These are phyloP conservation scores for Fusarium sp. DNA, from an alignment of 2,329 filamentous ascomycete species.

Conservation along the genomic window DNA sequence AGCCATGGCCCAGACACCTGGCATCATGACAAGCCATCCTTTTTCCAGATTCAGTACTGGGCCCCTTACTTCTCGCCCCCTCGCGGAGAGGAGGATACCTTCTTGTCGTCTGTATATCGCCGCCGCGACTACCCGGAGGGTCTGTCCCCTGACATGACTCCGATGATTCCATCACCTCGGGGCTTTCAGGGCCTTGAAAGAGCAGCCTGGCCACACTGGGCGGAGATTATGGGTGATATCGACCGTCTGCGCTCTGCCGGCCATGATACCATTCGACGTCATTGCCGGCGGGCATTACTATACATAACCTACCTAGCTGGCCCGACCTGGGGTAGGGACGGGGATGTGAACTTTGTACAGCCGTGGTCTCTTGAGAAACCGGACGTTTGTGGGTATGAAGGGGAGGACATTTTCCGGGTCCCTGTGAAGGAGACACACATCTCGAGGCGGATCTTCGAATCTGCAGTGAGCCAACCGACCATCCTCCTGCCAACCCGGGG, in stretches of 20 bases:
- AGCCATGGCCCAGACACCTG: not conserved
- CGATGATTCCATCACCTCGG: not conserved
- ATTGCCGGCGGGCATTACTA: not conserved
- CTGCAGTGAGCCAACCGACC: too few species aligned
- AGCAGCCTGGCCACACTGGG: not conserved
- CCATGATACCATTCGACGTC: not conserved
- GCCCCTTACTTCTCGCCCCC: slow-evolving; percentile 5
- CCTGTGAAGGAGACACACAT: slow-evolving; percentile 1
- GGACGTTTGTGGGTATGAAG: not conserved
- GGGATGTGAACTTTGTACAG: slow-evolving; percentile 1
- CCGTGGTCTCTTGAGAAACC: not conserved
- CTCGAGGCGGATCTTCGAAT: not conserved
- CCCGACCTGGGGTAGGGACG: not conserved
- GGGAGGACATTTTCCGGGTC: not conserved
- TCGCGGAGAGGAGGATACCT: not conserved
- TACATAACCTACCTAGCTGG: not conserved
- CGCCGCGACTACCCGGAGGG: not conserved
- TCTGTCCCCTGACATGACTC: not conserved
- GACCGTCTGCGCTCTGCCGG: not conserved
- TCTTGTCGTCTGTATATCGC: not conserved
- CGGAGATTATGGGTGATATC: not conserved
- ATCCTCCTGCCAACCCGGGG: too few species aligned
- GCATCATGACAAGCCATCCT: slow-evolving; percentile 5
- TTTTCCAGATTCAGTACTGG: slow-evolving; percentile 11
- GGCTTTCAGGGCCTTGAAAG: not conserved